Evolutionary conservation across 169 alveolate species (phyloP).

Genomic region (Plasmodium cynomolgi): DNA sequence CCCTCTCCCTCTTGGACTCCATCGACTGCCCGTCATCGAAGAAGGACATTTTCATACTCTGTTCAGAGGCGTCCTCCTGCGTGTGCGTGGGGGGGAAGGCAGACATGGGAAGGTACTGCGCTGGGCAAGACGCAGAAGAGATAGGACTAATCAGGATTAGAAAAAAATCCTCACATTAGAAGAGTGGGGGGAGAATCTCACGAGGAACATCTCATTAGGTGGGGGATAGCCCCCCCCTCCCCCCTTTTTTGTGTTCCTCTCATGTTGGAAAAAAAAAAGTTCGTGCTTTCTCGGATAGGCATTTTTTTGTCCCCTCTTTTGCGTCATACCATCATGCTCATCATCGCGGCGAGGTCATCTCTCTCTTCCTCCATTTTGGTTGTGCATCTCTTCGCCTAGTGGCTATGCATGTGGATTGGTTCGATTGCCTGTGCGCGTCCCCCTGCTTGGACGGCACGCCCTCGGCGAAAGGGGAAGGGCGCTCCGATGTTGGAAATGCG

Average conservation of each 20-base stretch:
- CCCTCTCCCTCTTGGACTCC: constrained; percentile 12
- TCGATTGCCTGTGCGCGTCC: background rate
- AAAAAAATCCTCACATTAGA: background rate
- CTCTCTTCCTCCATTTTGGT: background rate
- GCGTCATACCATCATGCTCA: background rate
- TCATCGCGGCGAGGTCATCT: background rate
- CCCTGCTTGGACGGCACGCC: background rate
- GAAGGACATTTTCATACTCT: constrained; percentile 6
- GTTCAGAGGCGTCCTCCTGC: background rate
- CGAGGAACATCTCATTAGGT: background rate
- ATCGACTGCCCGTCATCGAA: constrained; percentile 18
- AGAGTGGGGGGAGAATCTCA: background rate
- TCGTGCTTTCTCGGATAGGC: background rate
- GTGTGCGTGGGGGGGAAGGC: too few species aligned
- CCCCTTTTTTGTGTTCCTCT: background rate
- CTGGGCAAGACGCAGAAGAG: background rate
- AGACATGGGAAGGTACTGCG: background rate
- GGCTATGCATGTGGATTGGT: background rate
- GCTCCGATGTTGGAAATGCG: background rate
- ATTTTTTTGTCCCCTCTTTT: background rate
- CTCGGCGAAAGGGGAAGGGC: background rate
- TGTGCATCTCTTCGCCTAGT: background rate
- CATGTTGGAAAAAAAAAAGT: background rate
- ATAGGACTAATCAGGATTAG: background rate
- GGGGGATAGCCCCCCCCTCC: background rate